Evolutionary conservation across 176 grass and related monocot genomes (phyloP), one percentile per base, ranked within the genome.

Genomic region (Cenchrus americanus): DNA sequence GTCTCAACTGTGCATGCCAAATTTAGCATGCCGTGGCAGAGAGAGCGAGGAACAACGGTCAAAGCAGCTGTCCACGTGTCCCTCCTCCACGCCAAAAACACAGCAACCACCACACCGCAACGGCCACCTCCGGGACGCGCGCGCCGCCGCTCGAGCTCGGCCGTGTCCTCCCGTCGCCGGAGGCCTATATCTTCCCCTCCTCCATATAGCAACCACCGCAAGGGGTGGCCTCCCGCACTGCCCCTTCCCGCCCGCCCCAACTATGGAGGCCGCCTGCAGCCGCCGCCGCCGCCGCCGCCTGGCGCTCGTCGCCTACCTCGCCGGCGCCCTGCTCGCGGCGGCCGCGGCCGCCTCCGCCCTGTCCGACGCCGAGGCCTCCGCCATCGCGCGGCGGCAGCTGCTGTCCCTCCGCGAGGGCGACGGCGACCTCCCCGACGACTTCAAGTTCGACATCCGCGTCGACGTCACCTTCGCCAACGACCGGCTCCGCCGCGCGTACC

Each of bases 401-500:
- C 85, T 87, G 1, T 71, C 81, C 44, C 71, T 97, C 0, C 34
- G 8, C 10, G 81, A 84, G 52, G 68, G 32, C 41, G 46, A 89
- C 58, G 87, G 94, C 26, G 79, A 88, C 19, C 89, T 97, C 75
- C 75, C 91, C 11, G 70, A 81, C 13, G 85, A 97, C 63, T 97
- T 94, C 15, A 78, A 89, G 78, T 83, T 97, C 75, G 83, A 86
- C 63, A 83, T 94, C 85, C 86, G 11, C 12, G 83, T 91, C 6
- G 78, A 76, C 34, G 62, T 97, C 27, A 88, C 76, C 40, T 89
- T 97, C 57, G 64, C 87, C 52, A 94, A 97, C 23, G 43, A 65
- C 2, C 94, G 79, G 51, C 81, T 97, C 22, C 89, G 75, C 27
- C 87, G 76, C 23, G 89, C 94, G 5, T 93, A 94, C 72, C 22